phyloP scores from a whole-genome alignment of 805 yeast genomes.

The Candida arabinofermentans region DNA sequence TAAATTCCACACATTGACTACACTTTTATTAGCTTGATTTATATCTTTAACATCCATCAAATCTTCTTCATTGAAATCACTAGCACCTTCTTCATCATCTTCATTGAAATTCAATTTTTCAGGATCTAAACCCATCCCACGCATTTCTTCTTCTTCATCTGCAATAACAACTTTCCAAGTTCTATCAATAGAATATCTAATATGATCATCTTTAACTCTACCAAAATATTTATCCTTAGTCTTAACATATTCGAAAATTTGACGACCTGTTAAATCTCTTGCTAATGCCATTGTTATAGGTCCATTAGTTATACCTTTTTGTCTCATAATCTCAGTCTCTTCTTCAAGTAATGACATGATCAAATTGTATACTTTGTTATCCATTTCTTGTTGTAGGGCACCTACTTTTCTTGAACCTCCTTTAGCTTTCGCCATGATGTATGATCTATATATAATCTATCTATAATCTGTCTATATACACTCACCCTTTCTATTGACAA shows the following conservation, averaged over 20 bases:
- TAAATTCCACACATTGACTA: conserved; percentile 67
- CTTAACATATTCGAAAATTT: conserved; percentile 57
- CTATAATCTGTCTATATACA: too few relatives aligned
- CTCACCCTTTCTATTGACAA: too few relatives aligned
- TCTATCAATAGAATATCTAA: conserved; percentile 62
- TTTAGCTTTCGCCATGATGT: conserved; percentile 18
- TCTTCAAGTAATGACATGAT: conserved; percentile 58
- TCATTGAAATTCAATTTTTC: conserved; percentile 5
- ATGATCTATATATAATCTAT: neutral
- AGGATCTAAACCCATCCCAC: conserved; percentile 28
- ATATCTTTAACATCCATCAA: conserved; percentile 63
- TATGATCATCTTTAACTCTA: conserved; percentile 60
- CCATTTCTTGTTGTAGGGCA: conserved; percentile 36
- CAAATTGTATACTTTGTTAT: conserved; percentile 52
- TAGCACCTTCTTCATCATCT: conserved; percentile 14
- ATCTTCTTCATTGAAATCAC: conserved; percentile 38
- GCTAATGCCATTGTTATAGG: conserved; percentile 50
- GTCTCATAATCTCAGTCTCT: conserved; percentile 43
- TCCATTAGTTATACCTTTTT: conserved; percentile 35
- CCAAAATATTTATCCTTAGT: conserved; percentile 61
- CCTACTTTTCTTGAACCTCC: conserved; percentile 19
- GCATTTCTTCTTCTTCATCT: conserved; percentile 60
- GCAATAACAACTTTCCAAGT: conserved; percentile 51
- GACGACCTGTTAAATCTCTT: conserved; percentile 47
- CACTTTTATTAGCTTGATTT: conserved; percentile 72